Conservation (phyloP, 2,329 filamentous ascomycete genomes). For the Colletotrichum sp. region DNA sequence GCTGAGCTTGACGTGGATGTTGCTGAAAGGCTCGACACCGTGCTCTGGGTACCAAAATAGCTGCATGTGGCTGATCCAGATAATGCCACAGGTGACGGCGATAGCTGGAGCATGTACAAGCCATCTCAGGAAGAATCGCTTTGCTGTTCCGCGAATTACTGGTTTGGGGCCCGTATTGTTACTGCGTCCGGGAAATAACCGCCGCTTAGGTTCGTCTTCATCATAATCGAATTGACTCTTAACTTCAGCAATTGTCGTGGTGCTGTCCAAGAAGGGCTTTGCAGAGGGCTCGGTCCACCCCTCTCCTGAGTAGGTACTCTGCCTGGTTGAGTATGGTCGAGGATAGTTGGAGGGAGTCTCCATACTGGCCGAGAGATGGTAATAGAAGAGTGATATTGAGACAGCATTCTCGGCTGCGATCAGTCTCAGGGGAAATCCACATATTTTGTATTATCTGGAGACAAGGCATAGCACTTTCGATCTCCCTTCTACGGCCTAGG, state of each 20-base stretch:
- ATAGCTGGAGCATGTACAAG: neutral
- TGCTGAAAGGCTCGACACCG: neutral
- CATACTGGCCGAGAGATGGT: neutral
- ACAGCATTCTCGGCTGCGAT: neutral
- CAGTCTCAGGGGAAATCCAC: neutral
- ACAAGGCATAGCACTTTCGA: neutral
- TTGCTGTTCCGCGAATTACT: neutral
- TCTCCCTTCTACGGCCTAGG: neutral
- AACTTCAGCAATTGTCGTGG: neutral
- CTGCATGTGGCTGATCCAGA: neutral
- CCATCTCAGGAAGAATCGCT: neutral
- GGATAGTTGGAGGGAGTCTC: neutral
- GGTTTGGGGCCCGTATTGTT: neutral
- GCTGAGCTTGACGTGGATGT: neutral
- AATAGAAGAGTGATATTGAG: neutral
- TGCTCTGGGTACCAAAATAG: neutral
- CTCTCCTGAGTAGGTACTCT: neutral
- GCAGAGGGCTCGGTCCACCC: neutral
- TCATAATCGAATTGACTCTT: neutral
- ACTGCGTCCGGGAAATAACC: neutral
- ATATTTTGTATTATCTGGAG: neutral
- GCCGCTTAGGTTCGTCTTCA: neutral
- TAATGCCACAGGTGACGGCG: neutral
- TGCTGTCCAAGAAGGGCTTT: neutral
- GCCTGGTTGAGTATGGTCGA: neutral